These are phyloP conservation scores for Gracilaria gracilis DNA, from an alignment of 23 red algal genomes.

Conservation along the genomic window DNA sequence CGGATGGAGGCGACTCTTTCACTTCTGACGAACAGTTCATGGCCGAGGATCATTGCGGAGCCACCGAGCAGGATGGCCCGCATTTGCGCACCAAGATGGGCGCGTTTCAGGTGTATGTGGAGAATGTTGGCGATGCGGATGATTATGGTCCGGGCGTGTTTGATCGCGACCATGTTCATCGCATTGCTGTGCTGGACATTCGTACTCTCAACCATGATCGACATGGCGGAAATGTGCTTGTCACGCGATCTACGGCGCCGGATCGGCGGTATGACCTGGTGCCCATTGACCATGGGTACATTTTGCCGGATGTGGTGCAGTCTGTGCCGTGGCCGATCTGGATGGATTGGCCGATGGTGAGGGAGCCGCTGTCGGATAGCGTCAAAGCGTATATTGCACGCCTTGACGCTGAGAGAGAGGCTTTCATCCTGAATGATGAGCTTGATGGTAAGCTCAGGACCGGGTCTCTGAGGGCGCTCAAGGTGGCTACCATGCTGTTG, in stretches of 20 bases:
- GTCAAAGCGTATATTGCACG: slow-evolving; percentile 65
- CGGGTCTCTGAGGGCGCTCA: slow-evolving; percentile 75
- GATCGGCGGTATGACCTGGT: slow-evolving; percentile 71
- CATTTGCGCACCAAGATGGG: slow-evolving; percentile 86
- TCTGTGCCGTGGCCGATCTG: slow-evolving; percentile 93
- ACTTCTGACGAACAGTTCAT: slow-evolving; percentile 36
- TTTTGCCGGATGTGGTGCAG: slow-evolving; percentile 79
- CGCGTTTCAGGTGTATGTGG: slow-evolving; percentile 95
- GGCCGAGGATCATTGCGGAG: neutral
- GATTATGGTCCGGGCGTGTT: slow-evolving; percentile 97
- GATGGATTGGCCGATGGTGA: slow-evolving; percentile 99
- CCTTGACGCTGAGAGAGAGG: slow-evolving; percentile 87
- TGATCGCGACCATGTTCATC: slow-evolving; percentile 86
- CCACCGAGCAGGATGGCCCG: neutral
- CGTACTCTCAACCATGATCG: slow-evolving; percentile 96
- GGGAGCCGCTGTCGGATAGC: slow-evolving; percentile 68
- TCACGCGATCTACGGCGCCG: slow-evolving; percentile 46
- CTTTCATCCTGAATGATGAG: slow-evolving; percentile 73
- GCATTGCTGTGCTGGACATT: slow-evolving; percentile 94
- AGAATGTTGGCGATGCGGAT: slow-evolving; percentile 97
- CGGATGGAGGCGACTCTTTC: slow-evolving; percentile 21
- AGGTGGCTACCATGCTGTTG: slow-evolving; percentile 88
- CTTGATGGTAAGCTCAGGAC: slow-evolving; percentile 67
- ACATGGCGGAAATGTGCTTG: slow-evolving; percentile 93
- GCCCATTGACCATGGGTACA: slow-evolving; percentile 98